These are phyloP conservation scores for Hebeloma cylindrosporum DNA, from an alignment of 768 basidiomycete genomes.

Conservation along the genomic window DNA sequence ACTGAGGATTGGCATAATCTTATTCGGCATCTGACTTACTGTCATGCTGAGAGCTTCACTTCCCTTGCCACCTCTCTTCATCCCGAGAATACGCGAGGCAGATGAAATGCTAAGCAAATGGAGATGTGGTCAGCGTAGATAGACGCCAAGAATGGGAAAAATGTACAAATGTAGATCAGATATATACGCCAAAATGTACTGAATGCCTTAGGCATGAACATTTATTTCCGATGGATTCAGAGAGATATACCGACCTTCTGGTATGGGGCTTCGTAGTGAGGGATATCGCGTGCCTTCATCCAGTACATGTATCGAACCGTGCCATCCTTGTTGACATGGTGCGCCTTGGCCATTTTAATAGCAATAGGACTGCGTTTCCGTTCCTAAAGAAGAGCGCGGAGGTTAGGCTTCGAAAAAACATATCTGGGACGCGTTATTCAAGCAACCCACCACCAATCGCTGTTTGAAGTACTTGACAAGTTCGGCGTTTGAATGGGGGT, in stretches of 20 bases:
- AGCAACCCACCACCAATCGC: slow-evolving; percentile 25
- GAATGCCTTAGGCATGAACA: neutral
- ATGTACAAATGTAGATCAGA: slow-evolving; percentile 79
- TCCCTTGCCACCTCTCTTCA: slow-evolving; percentile 49
- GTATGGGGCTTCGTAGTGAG: slow-evolving; percentile 66
- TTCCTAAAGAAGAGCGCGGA: slow-evolving; percentile 51
- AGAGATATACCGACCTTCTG: slow-evolving; percentile 61
- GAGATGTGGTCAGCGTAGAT: slow-evolving; percentile 10
- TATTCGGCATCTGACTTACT: slow-evolving; percentile 37
- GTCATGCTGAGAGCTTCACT: slow-evolving; percentile 59
- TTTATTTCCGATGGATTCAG: neutral
- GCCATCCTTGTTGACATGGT: slow-evolving; percentile 45
- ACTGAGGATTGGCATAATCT: neutral
- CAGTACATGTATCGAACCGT: slow-evolving; percentile 63
- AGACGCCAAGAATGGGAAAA: neutral
- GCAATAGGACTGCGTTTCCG: slow-evolving; percentile 67
- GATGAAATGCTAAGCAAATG: slow-evolving; percentile 49
- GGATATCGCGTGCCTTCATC: slow-evolving; percentile 74
- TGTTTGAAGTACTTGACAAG: slow-evolving; percentile 34
- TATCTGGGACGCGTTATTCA: neutral
- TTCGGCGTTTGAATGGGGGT: slow-evolving; percentile 32
- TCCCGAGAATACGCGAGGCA: slow-evolving; percentile 52
- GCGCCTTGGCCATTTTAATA: slow-evolving; percentile 52
- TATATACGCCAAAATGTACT: slow-evolving; percentile 80
- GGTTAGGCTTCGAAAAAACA: neutral